These are phyloP conservation scores for Fusarium sp. DNA, from an alignment of 2,329 filamentous ascomycete genomes.

Conservation along the genomic window DNA sequence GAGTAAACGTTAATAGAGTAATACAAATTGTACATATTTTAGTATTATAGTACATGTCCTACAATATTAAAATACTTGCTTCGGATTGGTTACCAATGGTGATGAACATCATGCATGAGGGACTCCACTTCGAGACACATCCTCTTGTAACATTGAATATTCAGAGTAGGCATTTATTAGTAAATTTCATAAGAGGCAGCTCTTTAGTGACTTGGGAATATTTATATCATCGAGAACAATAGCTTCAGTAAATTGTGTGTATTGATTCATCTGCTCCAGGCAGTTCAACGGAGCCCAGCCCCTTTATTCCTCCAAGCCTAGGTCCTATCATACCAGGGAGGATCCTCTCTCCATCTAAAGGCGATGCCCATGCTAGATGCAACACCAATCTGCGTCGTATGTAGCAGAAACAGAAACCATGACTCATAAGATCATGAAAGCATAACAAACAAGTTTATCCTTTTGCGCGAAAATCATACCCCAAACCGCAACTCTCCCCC, in stretches of 20 bases:
- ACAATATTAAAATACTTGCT: constrained; percentile 12
- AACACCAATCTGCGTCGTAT: constrained; percentile 27
- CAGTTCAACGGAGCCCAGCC: constrained; percentile 48
- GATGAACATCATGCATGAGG: constrained; percentile 23
- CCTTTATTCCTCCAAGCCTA: constrained; percentile 19
- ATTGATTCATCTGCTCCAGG: constrained; percentile 46
- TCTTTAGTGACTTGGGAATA: not conserved
- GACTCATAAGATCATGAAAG: constrained; percentile 31
- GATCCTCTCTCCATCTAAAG: constrained; percentile 31
- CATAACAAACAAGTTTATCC: constrained; percentile 31
- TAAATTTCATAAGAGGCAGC: no score
- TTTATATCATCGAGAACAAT: not conserved
- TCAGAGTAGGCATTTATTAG: not conserved
- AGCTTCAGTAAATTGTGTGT: constrained; percentile 7
- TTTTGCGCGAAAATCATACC: constrained; percentile 25
- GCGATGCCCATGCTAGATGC: constrained; percentile 24
- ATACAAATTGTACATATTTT: constrained; percentile 13
- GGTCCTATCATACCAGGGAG: constrained; percentile 13
- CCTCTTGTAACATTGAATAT: not conserved
- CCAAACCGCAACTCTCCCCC: constrained; percentile 18
- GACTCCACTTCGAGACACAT: constrained; percentile 41
- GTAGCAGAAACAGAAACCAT: constrained; percentile 27
- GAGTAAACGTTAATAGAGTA: constrained; percentile 62
- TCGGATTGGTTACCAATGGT: constrained; percentile 44
- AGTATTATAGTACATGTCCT: constrained; percentile 8